A percentile compares a stretch with the other conserved stretches of the same genome.
Evolutionary conservation across 2,329 filamentous ascomycete species (phyloP).

Genomic region (Sphaceloma murrayae): DNA sequence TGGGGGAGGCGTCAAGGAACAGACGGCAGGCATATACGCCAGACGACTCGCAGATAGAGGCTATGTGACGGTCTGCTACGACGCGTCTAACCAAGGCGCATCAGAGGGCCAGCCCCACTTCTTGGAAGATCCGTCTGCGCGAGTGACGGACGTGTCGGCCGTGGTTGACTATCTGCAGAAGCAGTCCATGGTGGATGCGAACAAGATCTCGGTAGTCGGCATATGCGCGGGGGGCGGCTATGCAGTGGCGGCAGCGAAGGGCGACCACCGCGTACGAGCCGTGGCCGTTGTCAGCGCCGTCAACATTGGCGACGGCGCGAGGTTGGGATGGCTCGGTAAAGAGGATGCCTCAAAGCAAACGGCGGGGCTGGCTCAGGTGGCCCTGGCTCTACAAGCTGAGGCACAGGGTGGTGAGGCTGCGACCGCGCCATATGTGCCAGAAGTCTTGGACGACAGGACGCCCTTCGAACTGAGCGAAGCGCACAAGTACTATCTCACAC

Average conservation of each 20-base stretch:
- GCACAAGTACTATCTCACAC: slow-evolving; percentile 3
- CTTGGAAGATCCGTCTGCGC: slow-evolving; percentile 3
- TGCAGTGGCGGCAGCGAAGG: slow-evolving; percentile 1
- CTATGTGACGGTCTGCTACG: slow-evolving; percentile 9
- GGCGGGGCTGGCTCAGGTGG: background rate
- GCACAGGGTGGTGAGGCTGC: background rate
- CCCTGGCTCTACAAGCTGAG: background rate
- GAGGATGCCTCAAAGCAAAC: slow-evolving; percentile 4
- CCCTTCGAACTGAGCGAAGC: background rate
- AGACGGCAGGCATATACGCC: slow-evolving; percentile 7
- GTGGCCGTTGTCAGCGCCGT: slow-evolving; percentile 5
- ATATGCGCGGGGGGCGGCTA: slow-evolving; percentile 12
- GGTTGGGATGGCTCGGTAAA: background rate
- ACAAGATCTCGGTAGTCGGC: slow-evolving; percentile 1
- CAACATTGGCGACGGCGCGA: slow-evolving; percentile 8
- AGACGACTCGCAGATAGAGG: background rate
- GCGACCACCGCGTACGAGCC: slow-evolving; percentile 6
- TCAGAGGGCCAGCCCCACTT: background rate
- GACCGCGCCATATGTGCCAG: background rate
- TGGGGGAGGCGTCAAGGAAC: slow-evolving; percentile 3
- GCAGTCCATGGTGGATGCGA: background rate
- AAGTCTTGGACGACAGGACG: background rate
- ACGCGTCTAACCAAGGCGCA: slow-evolving; percentile 1
- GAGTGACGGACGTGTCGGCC: background rate
- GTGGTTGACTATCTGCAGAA: slow-evolving; percentile 6